A percentile compares a stretch with the other conserved stretches of the same genome.
These are phyloP conservation scores for Phoma sp. DNA, from an alignment of 2,329 filamentous ascomycete species.

Conservation along the genomic window DNA sequence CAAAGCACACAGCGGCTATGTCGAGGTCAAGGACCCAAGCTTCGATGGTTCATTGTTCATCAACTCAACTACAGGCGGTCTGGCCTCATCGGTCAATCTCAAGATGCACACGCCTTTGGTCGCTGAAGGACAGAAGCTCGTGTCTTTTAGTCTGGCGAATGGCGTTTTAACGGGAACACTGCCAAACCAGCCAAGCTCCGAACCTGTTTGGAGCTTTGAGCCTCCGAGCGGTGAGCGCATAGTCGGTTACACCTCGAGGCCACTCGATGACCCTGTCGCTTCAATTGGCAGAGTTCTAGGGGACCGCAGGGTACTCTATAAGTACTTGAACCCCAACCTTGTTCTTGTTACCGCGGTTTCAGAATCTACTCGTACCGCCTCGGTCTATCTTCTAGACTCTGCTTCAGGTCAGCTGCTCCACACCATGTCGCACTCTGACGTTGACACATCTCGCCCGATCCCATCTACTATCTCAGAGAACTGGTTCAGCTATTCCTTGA, in stretches of 20 bases:
- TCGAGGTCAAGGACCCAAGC: slow-evolving; percentile 39
- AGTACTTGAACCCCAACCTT: slow-evolving; percentile 91
- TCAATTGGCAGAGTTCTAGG: slow-evolving; percentile 95
- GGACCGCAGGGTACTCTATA: slow-evolving; percentile 93
- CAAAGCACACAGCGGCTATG: slow-evolving; percentile 41
- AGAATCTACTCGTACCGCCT: slow-evolving; percentile 64
- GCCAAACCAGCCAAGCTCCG: slow-evolving; percentile 27
- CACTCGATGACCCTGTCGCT: slow-evolving; percentile 83
- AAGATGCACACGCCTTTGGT: slow-evolving; percentile 17
- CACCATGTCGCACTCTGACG: slow-evolving; percentile 71
- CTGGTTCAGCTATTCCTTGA: slow-evolving; percentile 89
- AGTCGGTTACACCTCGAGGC: slow-evolving; percentile 69
- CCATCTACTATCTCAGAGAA: slow-evolving; percentile 87
- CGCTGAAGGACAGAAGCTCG: slow-evolving; percentile 31
- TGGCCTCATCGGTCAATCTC: slow-evolving; percentile 28
- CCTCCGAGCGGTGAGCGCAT: slow-evolving; percentile 72
- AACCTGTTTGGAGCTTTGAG: slow-evolving; percentile 72
- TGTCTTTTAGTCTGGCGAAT: slow-evolving; percentile 43
- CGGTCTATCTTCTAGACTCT: slow-evolving; percentile 82
- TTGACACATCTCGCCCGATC: slow-evolving; percentile 77
- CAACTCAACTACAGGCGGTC: slow-evolving; percentile 43
- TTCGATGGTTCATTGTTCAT: slow-evolving; percentile 35
- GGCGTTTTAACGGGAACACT: slow-evolving; percentile 43
- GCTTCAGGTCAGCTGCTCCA: slow-evolving; percentile 82
- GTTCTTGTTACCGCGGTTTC: slow-evolving; percentile 75